Percentiles rank a stretch among this genome's conserved stretches.
phyloP scores from a whole-genome alignment of 805 yeast genomes.

The Ogataea dorogensis region DNA sequence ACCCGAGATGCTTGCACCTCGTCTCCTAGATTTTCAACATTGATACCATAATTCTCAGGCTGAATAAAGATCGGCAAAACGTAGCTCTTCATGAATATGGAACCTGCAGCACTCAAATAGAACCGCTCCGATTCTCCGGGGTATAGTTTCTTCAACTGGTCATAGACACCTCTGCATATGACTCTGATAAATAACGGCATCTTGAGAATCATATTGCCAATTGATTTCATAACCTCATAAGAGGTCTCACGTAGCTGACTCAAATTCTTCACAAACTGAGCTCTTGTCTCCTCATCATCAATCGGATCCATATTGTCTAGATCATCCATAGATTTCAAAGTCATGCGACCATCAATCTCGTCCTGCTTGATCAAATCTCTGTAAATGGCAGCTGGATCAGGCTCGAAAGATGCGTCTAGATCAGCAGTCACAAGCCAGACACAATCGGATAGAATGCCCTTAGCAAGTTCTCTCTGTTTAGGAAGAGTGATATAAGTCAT shows the following conservation, averaged over 20 bases:
- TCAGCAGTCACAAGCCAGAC: slow-evolving; percentile 42
- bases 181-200: slow-evolving; percentile 59
- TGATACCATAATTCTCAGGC: slow-evolving; percentile 60
- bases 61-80: slow-evolving; percentile 44
- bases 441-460: slow-evolving; percentile 39
- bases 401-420: slow-evolving; percentile 64
- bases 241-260: slow-evolving; percentile 71
- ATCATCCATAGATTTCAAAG: slow-evolving; percentile 20
- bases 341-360: slow-evolving; percentile 27
- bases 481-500: slow-evolving; percentile 45
- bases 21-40: slow-evolving; percentile 25
- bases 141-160: slow-evolving; percentile 37
- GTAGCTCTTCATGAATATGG: slow-evolving; percentile 55
- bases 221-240: slow-evolving; percentile 53
- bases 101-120: slow-evolving; percentile 67
- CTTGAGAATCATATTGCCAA: slow-evolving; percentile 40
- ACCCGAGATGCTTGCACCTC: slow-evolving; percentile 28
- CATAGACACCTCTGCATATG: slow-evolving; percentile 46
- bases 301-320: slow-evolving; percentile 59
- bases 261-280: slow-evolving; percentile 67
- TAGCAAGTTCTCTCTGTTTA: slow-evolving; percentile 46
- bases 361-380: slow-evolving; percentile 39
- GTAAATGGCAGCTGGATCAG: slow-evolving; percentile 70
- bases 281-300: slow-evolving; percentile 71
- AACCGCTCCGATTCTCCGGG: slow-evolving; percentile 60